Evolutionary conservation across 352 stramenopile species (phyloP).

Genomic region (Phytopythium sindhum): DNA sequence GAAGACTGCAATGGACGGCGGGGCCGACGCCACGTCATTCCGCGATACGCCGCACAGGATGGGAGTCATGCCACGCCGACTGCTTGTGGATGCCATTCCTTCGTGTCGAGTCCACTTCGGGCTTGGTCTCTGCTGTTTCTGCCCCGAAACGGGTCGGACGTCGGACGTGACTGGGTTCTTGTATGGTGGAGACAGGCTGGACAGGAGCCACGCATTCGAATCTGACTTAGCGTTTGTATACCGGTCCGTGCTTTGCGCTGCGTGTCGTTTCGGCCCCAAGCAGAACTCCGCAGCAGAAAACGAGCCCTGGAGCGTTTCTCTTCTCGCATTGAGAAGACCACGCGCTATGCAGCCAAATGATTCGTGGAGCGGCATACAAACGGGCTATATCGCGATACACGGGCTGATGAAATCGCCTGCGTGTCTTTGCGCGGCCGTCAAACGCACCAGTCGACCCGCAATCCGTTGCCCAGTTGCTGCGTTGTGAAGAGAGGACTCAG

Average conservation of each 20-base stretch:
- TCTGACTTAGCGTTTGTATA: neutral
- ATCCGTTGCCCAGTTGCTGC: too few species aligned
- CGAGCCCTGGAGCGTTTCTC: neutral
- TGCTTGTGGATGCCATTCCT: too few species aligned
- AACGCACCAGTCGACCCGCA: too few species aligned
- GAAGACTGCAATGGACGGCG: neutral
- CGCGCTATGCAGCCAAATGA: neutral
- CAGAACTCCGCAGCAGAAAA: slow-evolving; percentile 4
- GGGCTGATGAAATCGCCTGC: too few species aligned
- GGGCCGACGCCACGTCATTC: neutral
- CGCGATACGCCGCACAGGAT: neutral
- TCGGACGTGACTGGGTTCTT: neutral
- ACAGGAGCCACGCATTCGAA: neutral
- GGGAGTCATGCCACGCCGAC: neutral
- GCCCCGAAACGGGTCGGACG: neutral
- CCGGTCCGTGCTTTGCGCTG: neutral
- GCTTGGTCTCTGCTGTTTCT: neutral
- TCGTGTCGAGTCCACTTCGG: neutral
- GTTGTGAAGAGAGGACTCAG: too few species aligned
- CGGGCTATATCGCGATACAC: too few species aligned
- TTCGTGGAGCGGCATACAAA: neutral
- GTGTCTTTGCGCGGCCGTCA: too few species aligned
- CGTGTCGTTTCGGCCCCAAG: slow-evolving; percentile 8
- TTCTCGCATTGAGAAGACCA: neutral
- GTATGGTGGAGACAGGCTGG: neutral